Evolutionary conservation across 208 protist species (phyloP), one percentile per base, ranked within the genome.

Genomic region (Acanthamoeba polyphaga): DNA sequence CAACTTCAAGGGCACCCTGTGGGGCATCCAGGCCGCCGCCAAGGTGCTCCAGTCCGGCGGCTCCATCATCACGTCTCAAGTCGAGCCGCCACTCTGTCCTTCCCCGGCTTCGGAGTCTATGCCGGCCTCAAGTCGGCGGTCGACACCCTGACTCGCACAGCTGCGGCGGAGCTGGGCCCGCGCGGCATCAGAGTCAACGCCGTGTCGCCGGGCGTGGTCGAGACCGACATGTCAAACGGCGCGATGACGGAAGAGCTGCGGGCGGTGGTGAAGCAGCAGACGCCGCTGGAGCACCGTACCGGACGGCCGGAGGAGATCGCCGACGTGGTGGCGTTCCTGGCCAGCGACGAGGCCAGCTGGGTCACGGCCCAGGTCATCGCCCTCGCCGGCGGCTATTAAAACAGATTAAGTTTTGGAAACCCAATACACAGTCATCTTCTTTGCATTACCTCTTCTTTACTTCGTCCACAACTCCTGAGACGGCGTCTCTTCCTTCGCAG

Each of bases 31-130:
- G 29, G 66, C 24, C 8, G 66, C 66, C 0, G 0, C 78, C 15
- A 55, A 51, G n/a, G 78, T 87, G 0, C 49, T 87, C 0, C 38
- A 1, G 6, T 19, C 2, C 9, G 78, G 78, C 24, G 78, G 78
- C 27, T 0, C 78, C n/a, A 87, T 91, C 53, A 38, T 91, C 84
- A 91, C 84, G 10, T 91, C 8, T 91, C 84, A 53, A 91, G n/a
- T 53, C n/a, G n/a, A n/a, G n/a, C n/a, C n/a, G n/a, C n/a, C n/a
- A n/a, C n/a, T n/a, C n/a, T n/a, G n/a, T n/a, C n/a, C n/a, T n/a
- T n/a, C n/a, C n/a, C n/a, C n/a, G n/a, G n/a, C n/a, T n/a, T n/a
- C n/a, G n/a, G n/a, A n/a, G n/a, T n/a, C n/a, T n/a, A n/a, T n/a
- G n/a, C n/a, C n/a, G n/a, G n/a, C n/a, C n/a, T n/a, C n/a, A n/a